phyloP scores from a whole-genome alignment of 2,329 filamentous ascomycete species.

The Penicillium italicum region DNA sequence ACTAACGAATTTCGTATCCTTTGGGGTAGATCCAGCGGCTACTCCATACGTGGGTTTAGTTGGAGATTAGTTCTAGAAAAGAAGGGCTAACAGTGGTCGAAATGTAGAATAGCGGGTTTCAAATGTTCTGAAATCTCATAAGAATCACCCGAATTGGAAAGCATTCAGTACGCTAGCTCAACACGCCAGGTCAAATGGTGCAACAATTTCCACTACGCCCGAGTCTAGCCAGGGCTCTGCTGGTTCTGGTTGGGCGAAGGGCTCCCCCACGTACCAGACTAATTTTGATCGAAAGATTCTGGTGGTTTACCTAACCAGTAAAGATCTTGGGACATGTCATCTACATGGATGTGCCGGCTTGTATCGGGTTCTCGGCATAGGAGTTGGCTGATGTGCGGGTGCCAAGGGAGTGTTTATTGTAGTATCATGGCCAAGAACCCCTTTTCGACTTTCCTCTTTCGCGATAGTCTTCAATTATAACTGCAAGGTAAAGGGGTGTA shows the following conservation, averaged over 20 bases:
- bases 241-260: slow-evolving; percentile 15
- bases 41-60: slow-evolving; percentile 3
- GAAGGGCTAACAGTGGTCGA: neutral
- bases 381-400: neutral
- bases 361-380: slow-evolving; percentile 14
- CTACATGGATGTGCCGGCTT: slow-evolving; percentile 5
- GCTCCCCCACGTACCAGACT: slow-evolving; percentile 14
- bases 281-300: slow-evolving; percentile 13
- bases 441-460: neutral
- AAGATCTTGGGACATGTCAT: slow-evolving; percentile 2
- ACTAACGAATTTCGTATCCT: slow-evolving; percentile 6
- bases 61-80: slow-evolving; percentile 19
- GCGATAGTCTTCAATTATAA: neutral
- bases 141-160: slow-evolving; percentile 2
- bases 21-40: slow-evolving; percentile 14
- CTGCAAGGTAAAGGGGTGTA: neutral
- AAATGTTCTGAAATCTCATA: slow-evolving; percentile 5
- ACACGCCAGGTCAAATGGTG: neutral
- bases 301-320: slow-evolving; percentile 6
- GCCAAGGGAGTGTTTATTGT: neutral
- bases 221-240: slow-evolving; percentile 5
- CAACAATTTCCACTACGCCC: slow-evolving; percentile 17
- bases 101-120: neutral
- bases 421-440: neutral
- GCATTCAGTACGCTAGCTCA: slow-evolving; percentile 5